Evolutionary conservation across 2,329 filamentous ascomycete species (phyloP), one percentile per base, ranked within the genome.

Genomic region (Epichloe bromicola): DNA sequence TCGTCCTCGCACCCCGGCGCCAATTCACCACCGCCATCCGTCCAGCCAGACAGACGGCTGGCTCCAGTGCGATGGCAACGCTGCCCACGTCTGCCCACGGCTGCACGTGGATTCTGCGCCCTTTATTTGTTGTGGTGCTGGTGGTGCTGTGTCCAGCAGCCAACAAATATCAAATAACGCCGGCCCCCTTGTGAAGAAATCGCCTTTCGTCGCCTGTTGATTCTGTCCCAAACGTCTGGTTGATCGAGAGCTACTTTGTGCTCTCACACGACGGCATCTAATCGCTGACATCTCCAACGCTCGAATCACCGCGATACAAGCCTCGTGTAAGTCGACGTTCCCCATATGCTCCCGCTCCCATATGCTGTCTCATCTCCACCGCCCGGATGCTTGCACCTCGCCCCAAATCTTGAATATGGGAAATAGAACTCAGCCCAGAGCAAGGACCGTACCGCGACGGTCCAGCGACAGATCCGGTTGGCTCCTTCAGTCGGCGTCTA

Each of bases 381-480:
- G 4, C 38, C 17, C 23, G 34, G 34, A 46, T 48, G 46, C 46
- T 40, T 14, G 30, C 17, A 46, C 26, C n/a, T 17, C 39, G 11
- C 36, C 15, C 37, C 34, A 26, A 12, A 14, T 26, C 12, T 43
- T 10, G 8, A 30, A 4, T 10, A 10, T 30, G 26, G 26, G 37
- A 26, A 39, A 48, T 48, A 33, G 5, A 17, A 30, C 10, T 3
- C 26, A 11, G 26, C 11, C 46, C 17, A 40, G 17, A 39, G 34
- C 4, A 44, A 49, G 23, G 39, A 34, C 48, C 15, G 14, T 15
- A 19, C 40, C 20, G 15, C 38, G n/a, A 47, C 38, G 58, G 71
- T 73, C 75, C 73, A 71, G 73, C 67, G 66, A 60, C 55, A 54
- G 56, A 56, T 56, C 34, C 40, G 48, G 19, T 47, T 50, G 48